These are phyloP conservation scores for Aspergillus hancockii DNA, from an alignment of 495 filamentous ascomycete species.

Conservation along the genomic window DNA sequence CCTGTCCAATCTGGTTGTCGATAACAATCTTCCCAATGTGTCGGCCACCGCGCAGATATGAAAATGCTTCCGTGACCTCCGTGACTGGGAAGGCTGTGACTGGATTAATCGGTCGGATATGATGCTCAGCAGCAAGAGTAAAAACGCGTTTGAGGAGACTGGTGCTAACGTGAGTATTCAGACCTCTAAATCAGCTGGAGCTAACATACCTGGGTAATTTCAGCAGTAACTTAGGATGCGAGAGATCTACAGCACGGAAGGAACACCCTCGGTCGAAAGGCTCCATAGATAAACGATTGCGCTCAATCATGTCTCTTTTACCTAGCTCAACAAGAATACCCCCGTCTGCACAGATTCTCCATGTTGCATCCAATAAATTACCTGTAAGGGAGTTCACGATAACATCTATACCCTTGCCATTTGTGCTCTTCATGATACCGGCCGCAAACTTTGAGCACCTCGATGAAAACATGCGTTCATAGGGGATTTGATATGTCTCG, in stretches of 20 bases:
- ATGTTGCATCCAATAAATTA: conserved; percentile 32
- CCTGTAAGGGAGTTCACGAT: conserved; percentile 36
- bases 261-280: conserved; percentile 36
- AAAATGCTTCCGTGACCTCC: conserved; percentile 25
- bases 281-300: conserved; percentile 29
- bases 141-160: conserved; percentile 11
- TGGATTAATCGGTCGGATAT: conserved; percentile 38
- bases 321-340: conserved; percentile 38
- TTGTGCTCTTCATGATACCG: conserved; percentile 22
- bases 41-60: conserved; percentile 34
- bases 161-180: neutral
- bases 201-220: conserved; percentile 1
- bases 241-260: conserved; percentile 25
- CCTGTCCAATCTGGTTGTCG: neutral
- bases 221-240: neutral
- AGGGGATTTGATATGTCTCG: conserved; percentile 23
- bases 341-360: conserved; percentile 28
- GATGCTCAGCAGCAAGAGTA: conserved; percentile 12
- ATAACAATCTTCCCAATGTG: conserved; percentile 53
- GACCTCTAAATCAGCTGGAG: neutral
- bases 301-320: conserved; percentile 33
- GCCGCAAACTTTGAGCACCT: conserved; percentile 17
- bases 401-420: conserved; percentile 31
- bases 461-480: conserved; percentile 28
- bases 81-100: conserved; percentile 25